Percentiles rank a stretch among this genome's conserved stretches.
Conservation (phyloP, 108 stramenopile genomes). For the Schizochytrium sp. region DNA sequence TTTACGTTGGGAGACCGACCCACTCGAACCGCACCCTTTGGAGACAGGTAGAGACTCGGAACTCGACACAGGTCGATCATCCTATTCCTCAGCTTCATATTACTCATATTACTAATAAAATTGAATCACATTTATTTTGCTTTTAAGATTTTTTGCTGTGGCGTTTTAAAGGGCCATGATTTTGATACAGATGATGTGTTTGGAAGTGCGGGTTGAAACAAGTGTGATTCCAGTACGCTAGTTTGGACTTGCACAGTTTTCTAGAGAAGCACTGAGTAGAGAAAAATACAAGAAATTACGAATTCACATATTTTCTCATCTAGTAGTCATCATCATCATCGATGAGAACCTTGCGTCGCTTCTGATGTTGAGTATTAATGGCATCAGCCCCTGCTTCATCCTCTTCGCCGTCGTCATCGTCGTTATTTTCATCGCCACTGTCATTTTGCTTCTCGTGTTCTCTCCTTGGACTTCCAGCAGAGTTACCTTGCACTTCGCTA, state of each 20-base stretch:
- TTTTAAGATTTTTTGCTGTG: not conserved
- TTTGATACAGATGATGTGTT: not conserved
- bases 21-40: slow-evolving; percentile 26
- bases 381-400: not conserved
- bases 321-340: slow-evolving; percentile 40
- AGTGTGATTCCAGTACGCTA: not conserved
- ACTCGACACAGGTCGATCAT: not conserved
- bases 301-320: not conserved
- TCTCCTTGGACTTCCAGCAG: not conserved
- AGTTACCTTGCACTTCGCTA: not conserved
- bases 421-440: slow-evolving; percentile 2
- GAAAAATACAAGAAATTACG: not conserved
- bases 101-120: not conserved
- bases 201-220: not conserved
- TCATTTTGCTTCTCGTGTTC: not conserved
- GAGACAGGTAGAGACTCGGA: slow-evolving; percentile 24
- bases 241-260: not conserved
- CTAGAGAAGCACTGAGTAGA: not conserved
- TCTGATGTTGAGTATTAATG: not conserved
- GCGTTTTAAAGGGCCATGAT: not conserved
- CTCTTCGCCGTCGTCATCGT: not conserved
- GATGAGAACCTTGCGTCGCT: slow-evolving; percentile 4
- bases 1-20: slow-evolving; percentile 28
- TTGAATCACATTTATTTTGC: not conserved
- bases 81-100: not conserved